A percentile compares a stretch with the other conserved stretches of the same genome.
These are phyloP conservation scores for Pichia sp. DNA, from an alignment of 1,139 yeast genomes.

Conservation along the genomic window DNA sequence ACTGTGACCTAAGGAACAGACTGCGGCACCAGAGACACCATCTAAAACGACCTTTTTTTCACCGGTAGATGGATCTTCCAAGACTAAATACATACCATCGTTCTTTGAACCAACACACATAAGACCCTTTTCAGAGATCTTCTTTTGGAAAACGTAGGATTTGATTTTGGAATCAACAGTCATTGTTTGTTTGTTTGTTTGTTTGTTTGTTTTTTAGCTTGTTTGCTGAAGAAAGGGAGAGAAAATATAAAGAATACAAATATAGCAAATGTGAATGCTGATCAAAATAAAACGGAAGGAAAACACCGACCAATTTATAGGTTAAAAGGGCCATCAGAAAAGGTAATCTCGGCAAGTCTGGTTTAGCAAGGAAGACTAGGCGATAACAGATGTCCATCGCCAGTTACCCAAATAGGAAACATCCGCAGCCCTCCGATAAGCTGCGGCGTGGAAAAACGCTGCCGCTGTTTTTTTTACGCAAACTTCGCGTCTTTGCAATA, in stretches of 20 bases:
- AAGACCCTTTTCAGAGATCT: constrained; percentile 20
- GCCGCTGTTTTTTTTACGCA: not conserved
- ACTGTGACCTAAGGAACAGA: constrained; percentile 45
- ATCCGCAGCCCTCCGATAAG: constrained; percentile 8
- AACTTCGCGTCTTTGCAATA: not conserved
- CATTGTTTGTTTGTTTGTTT: constrained; percentile 12
- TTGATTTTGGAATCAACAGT: constrained; percentile 17
- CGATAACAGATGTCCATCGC: constrained; percentile 5
- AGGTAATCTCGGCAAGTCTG: too few species aligned
- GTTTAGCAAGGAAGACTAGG: not conserved
- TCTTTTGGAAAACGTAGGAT: constrained; percentile 23
- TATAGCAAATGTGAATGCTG: too few species aligned
- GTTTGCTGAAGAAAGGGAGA: too few species aligned
- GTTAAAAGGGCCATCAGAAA: too few species aligned
- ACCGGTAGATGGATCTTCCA: constrained; percentile 43
- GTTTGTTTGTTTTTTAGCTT: not conserved
- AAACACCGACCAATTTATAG: too few species aligned
- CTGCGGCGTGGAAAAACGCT: constrained; percentile 1
- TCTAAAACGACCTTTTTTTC: constrained; percentile 39
- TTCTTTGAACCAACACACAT: constrained; percentile 38
- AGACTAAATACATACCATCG: constrained; percentile 39
- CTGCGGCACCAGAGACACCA: constrained; percentile 59
- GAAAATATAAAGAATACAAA: too few species aligned
- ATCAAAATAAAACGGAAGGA: too few species aligned
- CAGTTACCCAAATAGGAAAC: constrained; percentile 7